These are phyloP conservation scores for Geotrichum histeridarum DNA, from an alignment of 1,139 yeast species.

Conservation along the genomic window DNA sequence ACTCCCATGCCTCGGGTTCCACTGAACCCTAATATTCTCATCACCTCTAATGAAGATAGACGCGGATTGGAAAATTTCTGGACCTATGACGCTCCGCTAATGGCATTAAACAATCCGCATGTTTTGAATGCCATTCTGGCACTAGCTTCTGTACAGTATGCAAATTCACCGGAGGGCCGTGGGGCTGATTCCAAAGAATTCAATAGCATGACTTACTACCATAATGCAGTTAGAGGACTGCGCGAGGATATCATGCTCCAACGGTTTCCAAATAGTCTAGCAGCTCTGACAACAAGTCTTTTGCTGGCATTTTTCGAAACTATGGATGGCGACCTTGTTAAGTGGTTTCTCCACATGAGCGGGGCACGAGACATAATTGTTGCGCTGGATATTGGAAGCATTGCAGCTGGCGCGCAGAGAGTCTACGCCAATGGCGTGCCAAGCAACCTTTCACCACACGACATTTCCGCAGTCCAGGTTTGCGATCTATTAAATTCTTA, in stretches of 20 bases:
- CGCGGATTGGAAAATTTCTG: slow-evolving; percentile 19
- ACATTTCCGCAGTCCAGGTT: slow-evolving; percentile 10
- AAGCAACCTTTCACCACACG: neutral
- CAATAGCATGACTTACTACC: slow-evolving; percentile 13
- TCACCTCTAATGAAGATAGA: neutral
- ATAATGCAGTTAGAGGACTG: slow-evolving; percentile 9
- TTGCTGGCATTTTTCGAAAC: slow-evolving; percentile 20
- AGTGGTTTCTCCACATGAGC: slow-evolving; percentile 20
- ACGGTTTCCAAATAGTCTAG: slow-evolving; percentile 9
- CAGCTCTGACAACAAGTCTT: slow-evolving; percentile 17
- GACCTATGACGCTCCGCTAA: slow-evolving; percentile 18
- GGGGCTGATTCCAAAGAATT: neutral
- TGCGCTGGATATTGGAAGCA: slow-evolving; percentile 6
- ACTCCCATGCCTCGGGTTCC: neutral
- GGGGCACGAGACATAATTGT: slow-evolving; percentile 20
- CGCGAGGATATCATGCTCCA: slow-evolving; percentile 7
- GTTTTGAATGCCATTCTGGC: slow-evolving; percentile 16
- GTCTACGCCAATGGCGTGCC: slow-evolving; percentile 2
- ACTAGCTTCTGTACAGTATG: slow-evolving; percentile 13
- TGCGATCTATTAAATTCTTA: slow-evolving; percentile 14
- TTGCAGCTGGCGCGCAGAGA: slow-evolving; percentile 3
- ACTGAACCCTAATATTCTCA: neutral
- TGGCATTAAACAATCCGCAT: slow-evolving; percentile 16
- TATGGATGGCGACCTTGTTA: slow-evolving; percentile 18
- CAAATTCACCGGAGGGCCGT: neutral